A percentile compares a stretch with the other conserved stretches of the same genome.
These are phyloP conservation scores for Agaricales sp. DNA, from an alignment of 1,284 basidiomycete species.

Conservation along the genomic window DNA sequence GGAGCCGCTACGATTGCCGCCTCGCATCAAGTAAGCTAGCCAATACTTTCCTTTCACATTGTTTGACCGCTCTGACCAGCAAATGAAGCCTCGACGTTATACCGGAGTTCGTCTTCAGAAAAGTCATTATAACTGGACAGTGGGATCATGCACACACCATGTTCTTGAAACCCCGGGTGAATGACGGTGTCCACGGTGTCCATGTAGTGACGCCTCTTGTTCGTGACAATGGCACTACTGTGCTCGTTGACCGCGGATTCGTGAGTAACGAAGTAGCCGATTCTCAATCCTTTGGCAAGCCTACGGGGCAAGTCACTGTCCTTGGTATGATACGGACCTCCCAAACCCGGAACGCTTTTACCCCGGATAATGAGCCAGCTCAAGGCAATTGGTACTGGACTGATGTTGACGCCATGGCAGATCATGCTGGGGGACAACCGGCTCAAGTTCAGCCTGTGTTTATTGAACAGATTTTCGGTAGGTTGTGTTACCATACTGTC, in stretches of 20 bases:
- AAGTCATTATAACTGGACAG: conserved; percentile 68
- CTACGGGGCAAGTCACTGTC: conserved; percentile 51
- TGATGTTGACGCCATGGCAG: conserved; percentile 76
- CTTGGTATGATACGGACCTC: conserved; percentile 70
- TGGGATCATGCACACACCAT: conserved; percentile 76
- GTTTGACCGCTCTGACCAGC: conserved; percentile 9
- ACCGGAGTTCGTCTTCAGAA: conserved; percentile 82
- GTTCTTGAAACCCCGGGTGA: conserved; percentile 77
- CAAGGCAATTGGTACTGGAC: conserved; percentile 89
- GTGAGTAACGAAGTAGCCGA: conserved; percentile 54
- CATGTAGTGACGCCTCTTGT: conserved; percentile 82
- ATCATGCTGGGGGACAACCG: conserved; percentile 63
- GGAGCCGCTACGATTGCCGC: conserved; percentile 73
- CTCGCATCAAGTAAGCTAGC: conserved; percentile 73
- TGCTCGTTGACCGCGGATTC: conserved; percentile 91
- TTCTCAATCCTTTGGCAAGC: conserved; percentile 22
- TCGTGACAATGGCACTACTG: conserved; percentile 65
- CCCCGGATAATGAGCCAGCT: conserved; percentile 79
- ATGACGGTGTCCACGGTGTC: conserved; percentile 81
- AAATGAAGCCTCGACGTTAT: conserved; percentile 51
- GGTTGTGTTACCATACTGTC: conserved; percentile 15
- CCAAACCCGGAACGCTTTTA: conserved; percentile 68
- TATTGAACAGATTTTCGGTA: conserved; percentile 80
- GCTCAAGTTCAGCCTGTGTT: conserved; percentile 75
- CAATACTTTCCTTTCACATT: conserved; percentile 10